Evolutionary conservation across 1,284 basidiomycete species (phyloP).

Genomic region (Cutaneotrichosporon sp.): DNA sequence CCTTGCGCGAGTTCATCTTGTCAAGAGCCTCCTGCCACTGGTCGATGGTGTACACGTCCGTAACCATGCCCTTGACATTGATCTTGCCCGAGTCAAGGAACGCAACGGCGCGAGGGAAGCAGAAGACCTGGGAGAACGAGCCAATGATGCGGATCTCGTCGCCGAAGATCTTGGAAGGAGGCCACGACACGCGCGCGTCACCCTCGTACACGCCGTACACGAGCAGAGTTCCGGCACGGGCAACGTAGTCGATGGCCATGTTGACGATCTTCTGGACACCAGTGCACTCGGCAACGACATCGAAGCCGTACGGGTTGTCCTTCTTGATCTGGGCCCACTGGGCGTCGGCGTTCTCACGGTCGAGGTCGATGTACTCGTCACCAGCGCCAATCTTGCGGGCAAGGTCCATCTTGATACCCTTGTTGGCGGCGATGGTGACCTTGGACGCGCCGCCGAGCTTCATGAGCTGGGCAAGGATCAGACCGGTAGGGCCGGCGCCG

Average conservation of each 20-base stretch:
- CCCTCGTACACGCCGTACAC: slow-evolving; percentile 62
- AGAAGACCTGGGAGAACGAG: slow-evolving; percentile 76
- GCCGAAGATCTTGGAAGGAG: slow-evolving; percentile 75
- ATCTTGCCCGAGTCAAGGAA: slow-evolving; percentile 80
- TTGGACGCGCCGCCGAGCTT: slow-evolving; percentile 72
- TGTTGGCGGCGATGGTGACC: slow-evolving; percentile 74
- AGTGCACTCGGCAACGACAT: slow-evolving; percentile 82
- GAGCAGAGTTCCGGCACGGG: slow-evolving; percentile 53
- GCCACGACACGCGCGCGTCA: slow-evolving; percentile 71
- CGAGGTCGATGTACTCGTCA: slow-evolving; percentile 77
- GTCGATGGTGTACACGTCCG: slow-evolving; percentile 67
- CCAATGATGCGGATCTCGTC: slow-evolving; percentile 83
- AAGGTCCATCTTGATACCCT: slow-evolving; percentile 77
- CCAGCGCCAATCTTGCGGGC: slow-evolving; percentile 68
- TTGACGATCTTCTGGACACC: slow-evolving; percentile 75
- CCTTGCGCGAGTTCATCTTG: slow-evolving; percentile 62
- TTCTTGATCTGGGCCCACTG: slow-evolving; percentile 74
- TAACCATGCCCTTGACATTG: slow-evolving; percentile 74
- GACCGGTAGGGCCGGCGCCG: slow-evolving; percentile 61
- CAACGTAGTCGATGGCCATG: slow-evolving; percentile 74
- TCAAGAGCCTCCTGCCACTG: slow-evolving; percentile 76
- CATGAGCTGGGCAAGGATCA: slow-evolving; percentile 77
- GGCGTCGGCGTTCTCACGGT: slow-evolving; percentile 64
- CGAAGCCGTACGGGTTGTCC: slow-evolving; percentile 77
- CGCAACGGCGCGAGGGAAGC: slow-evolving; percentile 81